These are phyloP conservation scores for Seiridium cupressi DNA, from an alignment of 2,329 filamentous ascomycete genomes.

Conservation along the genomic window DNA sequence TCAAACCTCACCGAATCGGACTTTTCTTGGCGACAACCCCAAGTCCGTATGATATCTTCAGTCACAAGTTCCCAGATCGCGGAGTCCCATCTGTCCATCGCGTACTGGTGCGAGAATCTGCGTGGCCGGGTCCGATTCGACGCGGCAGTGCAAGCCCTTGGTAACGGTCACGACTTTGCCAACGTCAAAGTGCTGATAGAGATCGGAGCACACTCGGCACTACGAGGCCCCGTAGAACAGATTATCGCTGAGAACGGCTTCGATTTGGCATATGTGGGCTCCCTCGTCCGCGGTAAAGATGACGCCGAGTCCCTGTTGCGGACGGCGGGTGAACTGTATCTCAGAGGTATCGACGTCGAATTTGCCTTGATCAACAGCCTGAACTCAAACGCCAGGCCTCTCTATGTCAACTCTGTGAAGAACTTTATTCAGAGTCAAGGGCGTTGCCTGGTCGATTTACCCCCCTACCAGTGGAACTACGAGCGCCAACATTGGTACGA, in stretches of 20 bases:
- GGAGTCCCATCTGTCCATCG: constrained; percentile 1
- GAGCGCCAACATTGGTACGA: constrained; percentile 18
- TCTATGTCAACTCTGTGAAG: neutral
- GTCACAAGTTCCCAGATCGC: constrained; percentile 15
- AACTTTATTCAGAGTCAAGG: neutral
- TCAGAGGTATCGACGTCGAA: constrained; percentile 16
- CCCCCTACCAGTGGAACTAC: constrained; percentile 28
- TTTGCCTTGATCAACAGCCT: constrained; percentile 15
- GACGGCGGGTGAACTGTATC: constrained; percentile 20
- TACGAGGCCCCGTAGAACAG: constrained; percentile 31
- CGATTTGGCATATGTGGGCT: constrained; percentile 14
- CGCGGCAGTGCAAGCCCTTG: constrained; percentile 34
- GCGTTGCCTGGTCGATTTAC: constrained; percentile 22
- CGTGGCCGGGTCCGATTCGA: constrained; percentile 20
- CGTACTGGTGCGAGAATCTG: constrained; percentile 25
- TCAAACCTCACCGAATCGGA: neutral
- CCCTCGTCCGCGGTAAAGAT: constrained; percentile 17
- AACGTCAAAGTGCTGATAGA: constrained; percentile 19
- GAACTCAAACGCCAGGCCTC: neutral
- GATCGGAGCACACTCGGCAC: constrained; percentile 29
- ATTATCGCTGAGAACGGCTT: constrained; percentile 18
- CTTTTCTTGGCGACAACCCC: neutral
- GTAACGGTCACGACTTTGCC: constrained; percentile 25
- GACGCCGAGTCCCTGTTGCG: constrained; percentile 14
- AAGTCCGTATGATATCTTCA: constrained; percentile 17